Conservation (phyloP, 2,329 filamentous ascomycete species). For the Monosporascus cannonballus region DNA sequence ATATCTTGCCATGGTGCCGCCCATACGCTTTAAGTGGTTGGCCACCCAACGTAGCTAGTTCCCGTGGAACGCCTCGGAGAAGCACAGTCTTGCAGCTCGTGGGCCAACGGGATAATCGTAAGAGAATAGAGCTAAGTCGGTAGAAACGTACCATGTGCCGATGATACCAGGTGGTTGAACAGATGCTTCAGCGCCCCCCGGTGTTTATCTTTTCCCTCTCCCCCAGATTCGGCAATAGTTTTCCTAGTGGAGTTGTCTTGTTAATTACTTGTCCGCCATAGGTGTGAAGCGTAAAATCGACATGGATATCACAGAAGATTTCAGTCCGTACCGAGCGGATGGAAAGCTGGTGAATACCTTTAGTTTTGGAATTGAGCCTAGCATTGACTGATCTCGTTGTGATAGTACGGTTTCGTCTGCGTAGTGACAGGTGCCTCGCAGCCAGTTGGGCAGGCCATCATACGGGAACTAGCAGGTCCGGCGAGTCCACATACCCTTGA, state of each 20-base stretch:
- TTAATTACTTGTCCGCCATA: too few species aligned
- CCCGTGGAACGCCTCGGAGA: slow-evolving; percentile 14
- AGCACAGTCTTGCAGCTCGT: slow-evolving; percentile 4
- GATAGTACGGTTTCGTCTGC: slow-evolving; percentile 58
- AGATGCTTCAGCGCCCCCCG: too few species aligned
- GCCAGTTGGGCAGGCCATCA: slow-evolving; percentile 54
- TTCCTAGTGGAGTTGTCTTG: too few species aligned
- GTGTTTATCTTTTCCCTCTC: too few species aligned
- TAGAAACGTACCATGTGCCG: too few species aligned
- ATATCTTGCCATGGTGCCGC: background rate
- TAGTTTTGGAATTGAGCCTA: background rate
- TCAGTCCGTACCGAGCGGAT: slow-evolving; percentile 15
- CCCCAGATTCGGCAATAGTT: too few species aligned
- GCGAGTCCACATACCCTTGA: background rate
- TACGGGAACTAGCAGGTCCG: slow-evolving; percentile 50
- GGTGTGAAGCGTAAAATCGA: background rate
- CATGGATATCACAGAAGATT: slow-evolving; percentile 16
- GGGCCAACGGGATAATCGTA: background rate
- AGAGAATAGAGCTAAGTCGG: background rate
- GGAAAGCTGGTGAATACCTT: slow-evolving; percentile 20
- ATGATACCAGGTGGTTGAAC: too few species aligned
- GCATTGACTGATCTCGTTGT: background rate
- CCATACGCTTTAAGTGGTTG: background rate
- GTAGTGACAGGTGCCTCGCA: slow-evolving; percentile 57
- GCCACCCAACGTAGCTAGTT: background rate